Percentiles rank a stretch among this genome's conserved stretches.
These are phyloP conservation scores for Takakia lepidozioides DNA, from an alignment of 225 moss, liverwort and hornwort species.

Conservation along the genomic window DNA sequence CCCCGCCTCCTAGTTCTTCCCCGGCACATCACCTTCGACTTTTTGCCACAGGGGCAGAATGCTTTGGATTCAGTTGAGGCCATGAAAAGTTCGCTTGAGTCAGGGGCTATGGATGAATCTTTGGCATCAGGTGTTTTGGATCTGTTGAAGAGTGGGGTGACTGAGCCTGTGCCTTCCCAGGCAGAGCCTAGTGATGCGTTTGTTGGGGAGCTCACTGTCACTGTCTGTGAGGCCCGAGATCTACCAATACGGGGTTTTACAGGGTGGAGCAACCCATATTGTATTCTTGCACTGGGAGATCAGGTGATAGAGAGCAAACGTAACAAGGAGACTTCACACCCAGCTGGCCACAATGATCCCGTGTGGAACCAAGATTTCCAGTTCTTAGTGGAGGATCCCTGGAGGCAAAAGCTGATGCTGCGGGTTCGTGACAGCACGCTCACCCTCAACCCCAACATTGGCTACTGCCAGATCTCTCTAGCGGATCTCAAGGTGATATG, in stretches of 20 bases:
- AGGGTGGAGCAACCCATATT: conserved; percentile 96
- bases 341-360: conserved; percentile 82
- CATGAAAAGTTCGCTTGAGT: conserved; percentile 51
- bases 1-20: conserved; percentile 88
- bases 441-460: conserved; percentile 86
- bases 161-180: conserved; percentile 59
- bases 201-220: conserved; percentile 87
- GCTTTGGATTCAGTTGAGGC: conserved; percentile 59
- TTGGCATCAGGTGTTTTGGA: conserved; percentile 80
- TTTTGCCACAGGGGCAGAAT: conserved; percentile 79
- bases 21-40: conserved; percentile 96
- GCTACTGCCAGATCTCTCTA: conserved; percentile 70
- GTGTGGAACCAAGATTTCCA: conserved; percentile 97
- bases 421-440: conserved; percentile 81
- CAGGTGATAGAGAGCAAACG: conserved; percentile 91
- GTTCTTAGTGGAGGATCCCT: conserved; percentile 75
- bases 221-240: conserved; percentile 80
- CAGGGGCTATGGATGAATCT: conserved; percentile 66
- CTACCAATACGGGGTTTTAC: conserved; percentile 74
- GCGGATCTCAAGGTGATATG: conserved; percentile 79
- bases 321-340: conserved; percentile 90
- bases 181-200: conserved; percentile 87
- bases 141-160: conserved; percentile 61
- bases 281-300: conserved; percentile 76
- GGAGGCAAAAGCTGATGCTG: conserved; percentile 65